These are phyloP conservation scores for Larix kaempferi DNA, from an alignment of 75 land plant genomes.

Conservation along the genomic window DNA sequence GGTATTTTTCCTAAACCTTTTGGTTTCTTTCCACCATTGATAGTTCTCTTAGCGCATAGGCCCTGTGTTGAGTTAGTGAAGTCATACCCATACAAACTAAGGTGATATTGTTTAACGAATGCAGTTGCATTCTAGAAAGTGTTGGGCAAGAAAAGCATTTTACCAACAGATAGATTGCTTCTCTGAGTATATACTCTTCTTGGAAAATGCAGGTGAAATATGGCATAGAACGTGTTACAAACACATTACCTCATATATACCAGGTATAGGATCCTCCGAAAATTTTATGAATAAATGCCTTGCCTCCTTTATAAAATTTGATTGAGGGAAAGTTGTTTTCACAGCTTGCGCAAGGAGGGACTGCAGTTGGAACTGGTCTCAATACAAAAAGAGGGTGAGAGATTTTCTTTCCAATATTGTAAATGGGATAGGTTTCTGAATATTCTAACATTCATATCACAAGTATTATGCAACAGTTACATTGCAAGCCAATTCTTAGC, in stretches of 20 bases:
- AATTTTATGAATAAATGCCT: neutral
- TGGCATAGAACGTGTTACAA: constrained; percentile 81
- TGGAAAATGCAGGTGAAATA: constrained; percentile 64
- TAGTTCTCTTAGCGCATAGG: too few species aligned
- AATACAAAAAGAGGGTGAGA: constrained; percentile 92
- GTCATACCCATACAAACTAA: too few species aligned
- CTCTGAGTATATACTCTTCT: neutral
- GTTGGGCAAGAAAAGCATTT: neutral
- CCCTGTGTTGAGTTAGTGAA: too few species aligned
- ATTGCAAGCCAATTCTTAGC: neutral
- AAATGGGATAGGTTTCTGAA: neutral
- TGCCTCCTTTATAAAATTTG: neutral
- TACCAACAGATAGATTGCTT: neutral
- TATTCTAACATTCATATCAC: neutral
- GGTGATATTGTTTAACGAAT: neutral
- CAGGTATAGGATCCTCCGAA: constrained; percentile 48
- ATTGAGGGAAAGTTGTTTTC: constrained; percentile 1
- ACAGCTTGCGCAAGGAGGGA: constrained; percentile 99
- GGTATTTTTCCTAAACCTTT: constrained; percentile 22
- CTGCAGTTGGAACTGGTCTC: constrained; percentile 98
- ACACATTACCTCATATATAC: constrained; percentile 88
- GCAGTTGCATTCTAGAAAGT: neutral
- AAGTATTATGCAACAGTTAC: neutral
- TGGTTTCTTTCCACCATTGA: too few species aligned
- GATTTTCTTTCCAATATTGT: neutral